phyloP scores from a whole-genome alignment of 2,329 filamentous ascomycete species.

The Penicillium sp. region DNA sequence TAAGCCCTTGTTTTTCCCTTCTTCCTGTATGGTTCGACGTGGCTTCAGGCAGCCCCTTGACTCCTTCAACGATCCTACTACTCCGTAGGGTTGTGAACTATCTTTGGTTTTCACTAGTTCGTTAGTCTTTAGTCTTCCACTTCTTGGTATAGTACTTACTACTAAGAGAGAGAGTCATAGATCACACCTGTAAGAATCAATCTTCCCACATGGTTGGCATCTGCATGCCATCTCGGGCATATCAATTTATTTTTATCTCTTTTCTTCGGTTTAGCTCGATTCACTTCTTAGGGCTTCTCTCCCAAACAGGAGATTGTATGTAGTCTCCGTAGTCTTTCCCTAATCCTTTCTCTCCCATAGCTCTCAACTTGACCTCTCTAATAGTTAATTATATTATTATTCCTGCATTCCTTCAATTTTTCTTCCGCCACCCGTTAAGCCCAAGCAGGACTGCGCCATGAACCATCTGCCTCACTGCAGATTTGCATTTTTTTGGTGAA shows the following conservation, averaged over 20 bases:
- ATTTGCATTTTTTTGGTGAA: conserved; percentile 13
- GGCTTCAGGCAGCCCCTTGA: conserved; percentile 8
- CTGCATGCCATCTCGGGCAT: conserved; percentile 23
- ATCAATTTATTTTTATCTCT: conserved; percentile 2
- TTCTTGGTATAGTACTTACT: too few relatives aligned
- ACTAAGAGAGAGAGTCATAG: too few relatives aligned
- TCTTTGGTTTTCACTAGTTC: background rate
- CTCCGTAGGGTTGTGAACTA: too few relatives aligned
- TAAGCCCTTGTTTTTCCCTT: background rate
- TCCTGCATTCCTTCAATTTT: background rate
- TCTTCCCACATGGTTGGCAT: conserved; percentile 37
- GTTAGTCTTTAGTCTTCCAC: conserved; percentile 3
- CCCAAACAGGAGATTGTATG: background rate
- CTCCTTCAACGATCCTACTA: background rate
- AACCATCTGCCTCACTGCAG: conserved; percentile 14
- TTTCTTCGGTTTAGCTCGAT: conserved; percentile 11
- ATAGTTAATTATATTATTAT: background rate
- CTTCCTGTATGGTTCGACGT: conserved; percentile 4
- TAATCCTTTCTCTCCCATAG: background rate
- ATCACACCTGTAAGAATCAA: too few relatives aligned
- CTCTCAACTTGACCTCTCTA: conserved; percentile 8
- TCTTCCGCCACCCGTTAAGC: conserved; percentile 20
- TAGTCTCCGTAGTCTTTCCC: too few relatives aligned
- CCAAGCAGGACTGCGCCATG: conserved; percentile 14
- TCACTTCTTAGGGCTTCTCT: background rate